Evolutionary conservation across 2,329 filamentous ascomycete genomes (phyloP).

Genomic region (Aquanectria penicillioides): DNA sequence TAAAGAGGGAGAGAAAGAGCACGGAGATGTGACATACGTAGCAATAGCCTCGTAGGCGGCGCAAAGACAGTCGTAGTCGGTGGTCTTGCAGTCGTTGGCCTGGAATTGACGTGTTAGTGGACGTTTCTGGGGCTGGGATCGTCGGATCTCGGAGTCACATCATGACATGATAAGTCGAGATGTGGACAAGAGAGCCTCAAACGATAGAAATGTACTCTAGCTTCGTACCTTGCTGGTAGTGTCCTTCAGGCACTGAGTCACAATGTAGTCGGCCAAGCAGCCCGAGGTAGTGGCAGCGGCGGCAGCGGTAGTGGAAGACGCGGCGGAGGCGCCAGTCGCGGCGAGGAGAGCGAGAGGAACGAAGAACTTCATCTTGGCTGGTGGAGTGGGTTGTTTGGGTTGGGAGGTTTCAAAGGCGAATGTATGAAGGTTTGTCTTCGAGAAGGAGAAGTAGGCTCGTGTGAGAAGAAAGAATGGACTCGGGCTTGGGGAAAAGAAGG

Average conservation of each 20-base stretch:
- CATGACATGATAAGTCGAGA: too few species aligned
- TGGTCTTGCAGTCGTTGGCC: slow-evolving; percentile 49
- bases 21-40: slow-evolving; percentile 51
- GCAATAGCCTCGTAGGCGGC: slow-evolving; percentile 54
- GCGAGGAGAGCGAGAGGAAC: slow-evolving; percentile 52
- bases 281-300: slow-evolving; percentile 43
- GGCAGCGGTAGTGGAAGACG: slow-evolving; percentile 42
- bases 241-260: slow-evolving; percentile 54
- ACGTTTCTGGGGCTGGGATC: not conserved
- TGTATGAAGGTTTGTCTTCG: not conserved
- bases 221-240: slow-evolving; percentile 50
- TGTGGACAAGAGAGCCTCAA: too few species aligned
- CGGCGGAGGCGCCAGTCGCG: slow-evolving; percentile 47
- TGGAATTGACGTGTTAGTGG: slow-evolving; percentile 25
- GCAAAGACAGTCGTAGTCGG: slow-evolving; percentile 61
- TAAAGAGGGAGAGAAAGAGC: not conserved
- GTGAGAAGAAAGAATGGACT: not conserved
- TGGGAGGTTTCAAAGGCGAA: too few species aligned
- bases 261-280: slow-evolving; percentile 59
- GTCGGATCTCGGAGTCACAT: too few species aligned
- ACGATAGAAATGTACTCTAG: too few species aligned
- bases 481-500: not conserved
- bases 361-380: slow-evolving; percentile 57
- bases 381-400: not conserved
- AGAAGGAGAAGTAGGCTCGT: not conserved